Base-by-base conservation (phyloP, 2,329 filamentous ascomycete species). In the Zymoseptoria passerinii region DNA sequence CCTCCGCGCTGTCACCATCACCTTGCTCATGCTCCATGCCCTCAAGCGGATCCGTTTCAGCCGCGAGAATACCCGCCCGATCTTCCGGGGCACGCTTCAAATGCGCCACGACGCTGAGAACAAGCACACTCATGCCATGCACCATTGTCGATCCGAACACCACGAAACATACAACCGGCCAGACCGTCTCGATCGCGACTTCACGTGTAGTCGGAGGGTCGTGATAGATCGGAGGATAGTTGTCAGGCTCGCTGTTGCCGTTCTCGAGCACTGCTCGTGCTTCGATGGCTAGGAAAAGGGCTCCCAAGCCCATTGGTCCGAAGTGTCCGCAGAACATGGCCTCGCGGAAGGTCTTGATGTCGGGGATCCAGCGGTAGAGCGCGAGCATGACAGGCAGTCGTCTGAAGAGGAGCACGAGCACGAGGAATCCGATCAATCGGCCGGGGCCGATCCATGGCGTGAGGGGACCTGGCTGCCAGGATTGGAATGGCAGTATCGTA, bases 271-370 rank as follows among this genome's bases (percentile, higher is more conserved):
- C 73, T 0, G 77, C 79, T 23, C 80, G 71, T 0, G 79, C 78
- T 71, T 83, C 81, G 51, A 83, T 81, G 1, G 80, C 79, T 0
- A 83, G 74, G 69, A 83, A 83, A 6, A 83, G 68, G 0, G 78
- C 81, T 1, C 80, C 81, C 1, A 83, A 75, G 18, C 81, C 81
- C 76, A 83, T 83, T 8, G 80, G 80, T 0, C 80, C 80, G 58
- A 83, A 83, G 65, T 83, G 81, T 0, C 81, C 80, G 50, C 74
- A 75, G 67, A 83, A 83, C 0, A 83, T 66, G 0, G 80, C 80
- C 67, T 83, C 81, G 5, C 75, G 74, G 20, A 75, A 76, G 0
- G 79, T 81, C 7, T 72, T 68, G 51, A 83, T 74, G 54, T 79
- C 75, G 0, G 78, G 79, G 9, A 81, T 72, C 59, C 77, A 72